Percentiles rank a stretch among this genome's conserved stretches.
These are phyloP conservation scores for Candida palmyrensis DNA, from an alignment of 805 yeast genomes.

Conservation along the genomic window DNA sequence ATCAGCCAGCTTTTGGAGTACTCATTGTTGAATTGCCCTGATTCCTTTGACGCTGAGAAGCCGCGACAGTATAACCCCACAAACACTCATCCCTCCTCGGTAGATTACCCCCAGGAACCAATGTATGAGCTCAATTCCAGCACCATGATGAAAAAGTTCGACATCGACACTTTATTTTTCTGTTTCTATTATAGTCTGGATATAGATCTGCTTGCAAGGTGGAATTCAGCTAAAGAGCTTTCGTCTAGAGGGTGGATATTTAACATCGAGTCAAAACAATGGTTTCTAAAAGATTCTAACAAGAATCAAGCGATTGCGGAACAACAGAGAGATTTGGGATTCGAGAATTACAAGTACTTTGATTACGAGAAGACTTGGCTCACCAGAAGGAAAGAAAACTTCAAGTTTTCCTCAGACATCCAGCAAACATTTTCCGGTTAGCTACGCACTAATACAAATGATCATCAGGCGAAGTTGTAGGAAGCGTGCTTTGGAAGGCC, in stretches of 20 bases:
- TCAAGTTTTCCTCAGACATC: slow-evolving; percentile 23
- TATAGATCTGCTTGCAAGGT: slow-evolving; percentile 28
- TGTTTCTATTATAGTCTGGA: slow-evolving; percentile 76
- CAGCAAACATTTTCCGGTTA: slow-evolving; percentile 29
- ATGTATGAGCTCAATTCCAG: slow-evolving; percentile 61
- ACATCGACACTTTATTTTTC: slow-evolving; percentile 83
- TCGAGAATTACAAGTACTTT: slow-evolving; percentile 67
- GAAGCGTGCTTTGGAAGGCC: too few species aligned
- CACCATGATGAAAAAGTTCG: slow-evolving; percentile 62
- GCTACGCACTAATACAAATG: slow-evolving; percentile 26
- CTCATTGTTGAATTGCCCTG: slow-evolving; percentile 86
- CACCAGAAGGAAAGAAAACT: slow-evolving; percentile 39
- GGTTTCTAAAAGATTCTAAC: slow-evolving; percentile 72
- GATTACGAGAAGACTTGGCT: slow-evolving; percentile 67
- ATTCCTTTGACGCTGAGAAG: slow-evolving; percentile 82
- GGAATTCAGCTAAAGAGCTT: slow-evolving; percentile 74
- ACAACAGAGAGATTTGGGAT: slow-evolving; percentile 33
- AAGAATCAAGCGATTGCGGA: slow-evolving; percentile 14
- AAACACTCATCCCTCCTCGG: slow-evolving; percentile 84
- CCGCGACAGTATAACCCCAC: slow-evolving; percentile 75
- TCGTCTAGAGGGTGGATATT: slow-evolving; percentile 75
- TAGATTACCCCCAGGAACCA: slow-evolving; percentile 86
- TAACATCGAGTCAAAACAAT: slow-evolving; percentile 66
- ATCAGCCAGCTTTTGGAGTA: slow-evolving; percentile 63
- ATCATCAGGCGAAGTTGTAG: too few species aligned